Evolutionary conservation across 176 grass and related monocot species (phyloP), one percentile per base, ranked within the genome.

Genomic region (Musa schizocarpa): DNA sequence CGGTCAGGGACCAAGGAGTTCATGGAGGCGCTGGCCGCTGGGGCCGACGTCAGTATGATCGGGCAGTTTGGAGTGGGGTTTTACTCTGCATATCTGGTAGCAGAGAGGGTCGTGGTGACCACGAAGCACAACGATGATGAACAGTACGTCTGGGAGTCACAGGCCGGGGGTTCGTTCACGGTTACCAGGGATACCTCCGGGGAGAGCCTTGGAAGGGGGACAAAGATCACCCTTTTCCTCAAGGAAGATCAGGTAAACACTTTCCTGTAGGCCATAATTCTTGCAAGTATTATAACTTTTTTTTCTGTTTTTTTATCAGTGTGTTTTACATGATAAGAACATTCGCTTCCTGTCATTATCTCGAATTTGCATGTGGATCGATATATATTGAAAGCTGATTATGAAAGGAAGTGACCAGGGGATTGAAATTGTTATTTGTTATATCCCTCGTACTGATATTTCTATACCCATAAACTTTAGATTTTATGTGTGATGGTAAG

Each of bases 111-210:
- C 13, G 66, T 69, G 11, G 66, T 69, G 25, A 69, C 29, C 66
- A 69, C 66, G 12, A 69, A 69, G 66, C 66, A 69, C 66, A 69
- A 69, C 8, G 66, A 69, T 16, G 66, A 69, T 17, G 66, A 69
- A 27, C 66, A 69, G 66, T 69, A 69, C 66, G 66, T 69, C 25
- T 69, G 66, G 66, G 66, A 69, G 26, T 69, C 66, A 10, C 66
- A 69, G 13, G 66, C 66, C 12, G 66, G 66, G 2, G 66, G 66
- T 11, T 69, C 66, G 10, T 69, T 69, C 66, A 69, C 66, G 1
- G 66, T 69, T 7, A 69, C 66, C 27, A 69, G 66, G 27, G 66
- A 50, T 43, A 49, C 66, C 66, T 48, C 66, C 0, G 66, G 66
- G 13, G 66, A 69, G 14, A 43, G 8, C 66, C 66, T 69, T 5